phyloP scores from a whole-genome alignment of 2,329 filamentous ascomycete genomes.

The Amylocarpus encephaloides region DNA sequence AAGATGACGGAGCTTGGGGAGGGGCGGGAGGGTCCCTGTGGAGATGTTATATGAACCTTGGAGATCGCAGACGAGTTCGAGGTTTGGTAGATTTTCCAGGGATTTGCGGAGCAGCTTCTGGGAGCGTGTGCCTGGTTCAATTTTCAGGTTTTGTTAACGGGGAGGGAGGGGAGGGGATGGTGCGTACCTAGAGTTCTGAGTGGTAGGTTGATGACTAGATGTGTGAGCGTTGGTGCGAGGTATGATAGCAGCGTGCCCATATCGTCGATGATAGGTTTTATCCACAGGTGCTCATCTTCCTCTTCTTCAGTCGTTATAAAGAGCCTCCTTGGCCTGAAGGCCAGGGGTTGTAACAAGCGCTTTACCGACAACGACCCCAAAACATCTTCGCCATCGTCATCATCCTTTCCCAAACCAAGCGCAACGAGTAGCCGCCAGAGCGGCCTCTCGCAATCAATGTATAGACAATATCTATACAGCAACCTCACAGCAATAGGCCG shows the following conservation, averaged over 20 bases:
- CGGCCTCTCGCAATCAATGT: not conserved
- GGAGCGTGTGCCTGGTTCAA: slow-evolving; percentile 36
- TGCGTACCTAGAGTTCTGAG: slow-evolving; percentile 38
- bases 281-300: not conserved
- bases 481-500: not conserved
- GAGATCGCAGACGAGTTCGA: slow-evolving; percentile 16
- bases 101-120: slow-evolving; percentile 25
- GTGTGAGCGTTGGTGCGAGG: slow-evolving; percentile 36
- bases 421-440: not conserved
- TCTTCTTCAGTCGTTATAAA: not conserved
- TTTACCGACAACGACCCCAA: not conserved
- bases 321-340: not conserved
- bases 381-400: not conserved
- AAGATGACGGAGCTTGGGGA: slow-evolving; percentile 39
- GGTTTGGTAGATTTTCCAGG: slow-evolving; percentile 37
- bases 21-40: slow-evolving; percentile 36
- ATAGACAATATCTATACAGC: not conserved
- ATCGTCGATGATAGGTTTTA: slow-evolving; percentile 35
- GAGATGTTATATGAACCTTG: slow-evolving; percentile 18
- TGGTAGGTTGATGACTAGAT: slow-evolving; percentile 44
- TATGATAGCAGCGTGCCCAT: slow-evolving; percentile 39
- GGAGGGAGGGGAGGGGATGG: slow-evolving; percentile 31
- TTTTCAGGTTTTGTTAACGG: slow-evolving; percentile 41
- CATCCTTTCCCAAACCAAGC: not conserved
- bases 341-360: not conserved